These are phyloP conservation scores for Cytospora piceicola DNA, from an alignment of 2,329 filamentous ascomycete species.

Conservation along the genomic window DNA sequence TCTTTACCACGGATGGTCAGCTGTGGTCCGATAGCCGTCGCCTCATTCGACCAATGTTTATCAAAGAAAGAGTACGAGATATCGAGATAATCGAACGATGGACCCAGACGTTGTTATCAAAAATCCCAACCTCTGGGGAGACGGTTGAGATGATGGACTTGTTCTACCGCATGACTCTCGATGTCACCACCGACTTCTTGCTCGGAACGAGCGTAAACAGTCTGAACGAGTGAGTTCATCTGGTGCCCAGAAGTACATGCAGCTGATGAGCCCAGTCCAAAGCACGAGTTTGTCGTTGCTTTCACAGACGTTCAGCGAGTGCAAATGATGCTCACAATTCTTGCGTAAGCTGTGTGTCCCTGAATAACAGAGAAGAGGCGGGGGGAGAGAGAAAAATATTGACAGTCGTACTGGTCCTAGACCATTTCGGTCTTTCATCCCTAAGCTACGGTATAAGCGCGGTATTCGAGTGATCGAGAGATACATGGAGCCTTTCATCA, in stretches of 20 bases:
- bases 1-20: slow-evolving; percentile 57
- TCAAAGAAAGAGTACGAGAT: slow-evolving; percentile 51
- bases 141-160: slow-evolving; percentile 64
- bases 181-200: slow-evolving; percentile 69
- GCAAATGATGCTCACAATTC: slow-evolving; percentile 64
- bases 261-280: slow-evolving; percentile 46
- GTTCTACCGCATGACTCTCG: slow-evolving; percentile 68
- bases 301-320: slow-evolving; percentile 72
- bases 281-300: slow-evolving; percentile 66
- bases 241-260: neutral
- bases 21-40: slow-evolving; percentile 58
- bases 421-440: slow-evolving; percentile 61
- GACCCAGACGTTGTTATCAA: slow-evolving; percentile 59
- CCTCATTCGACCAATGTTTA: slow-evolving; percentile 59
- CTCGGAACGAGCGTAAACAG: slow-evolving; percentile 62
- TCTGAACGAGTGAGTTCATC: slow-evolving; percentile 44
- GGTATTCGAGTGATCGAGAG: slow-evolving; percentile 67
- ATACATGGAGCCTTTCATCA: slow-evolving; percentile 73
- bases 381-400: neutral
- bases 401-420: slow-evolving; percentile 41
- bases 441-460: slow-evolving; percentile 62
- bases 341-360: slow-evolving; percentile 39
- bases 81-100: slow-evolving; percentile 64
- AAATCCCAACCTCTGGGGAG: slow-evolving; percentile 57
- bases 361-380: neutral